Evolutionary conservation across 2,329 filamentous ascomycete genomes (phyloP).

Genomic region (Exserohilum turcica): DNA sequence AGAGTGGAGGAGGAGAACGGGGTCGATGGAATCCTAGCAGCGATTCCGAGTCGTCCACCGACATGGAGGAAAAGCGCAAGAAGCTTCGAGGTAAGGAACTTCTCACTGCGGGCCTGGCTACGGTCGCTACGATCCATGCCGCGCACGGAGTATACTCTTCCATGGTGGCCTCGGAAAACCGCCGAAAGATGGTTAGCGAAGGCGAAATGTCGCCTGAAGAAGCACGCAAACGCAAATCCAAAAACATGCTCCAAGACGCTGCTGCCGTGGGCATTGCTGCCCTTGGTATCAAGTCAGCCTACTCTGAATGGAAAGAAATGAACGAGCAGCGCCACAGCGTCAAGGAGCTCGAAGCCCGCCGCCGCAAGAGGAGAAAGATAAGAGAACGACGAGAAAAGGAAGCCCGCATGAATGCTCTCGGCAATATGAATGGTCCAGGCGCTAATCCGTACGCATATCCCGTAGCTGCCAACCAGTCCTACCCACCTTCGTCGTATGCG

Average conservation of each 20-base stretch:
- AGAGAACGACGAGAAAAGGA: constrained; percentile 51
- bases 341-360: constrained; percentile 59
- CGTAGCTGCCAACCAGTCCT: constrained; percentile 41
- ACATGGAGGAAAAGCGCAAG: constrained; percentile 66
- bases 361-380: constrained; percentile 53
- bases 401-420: constrained; percentile 50
- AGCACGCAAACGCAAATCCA: constrained; percentile 65
- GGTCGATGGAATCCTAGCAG: constrained; percentile 30
- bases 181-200: constrained; percentile 63
- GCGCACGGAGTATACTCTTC: constrained; percentile 68
- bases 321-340: constrained; percentile 64
- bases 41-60: constrained; percentile 60
- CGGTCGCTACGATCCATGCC: constrained; percentile 71
- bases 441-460: constrained; percentile 48
- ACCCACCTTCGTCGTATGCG: constrained; percentile 48
- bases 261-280: constrained; percentile 71
- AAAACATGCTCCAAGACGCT: constrained; percentile 67
- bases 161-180: constrained; percentile 67
- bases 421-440: constrained; percentile 42
- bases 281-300: constrained; percentile 69
- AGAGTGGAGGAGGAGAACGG: constrained; percentile 26
- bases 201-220: constrained; percentile 68
- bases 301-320: constrained; percentile 70
- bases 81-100: constrained; percentile 70
- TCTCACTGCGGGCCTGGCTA: constrained; percentile 68